phyloP scores from a whole-genome alignment of 2,329 filamentous ascomycete species.

The Cordyceps fumosorosea region DNA sequence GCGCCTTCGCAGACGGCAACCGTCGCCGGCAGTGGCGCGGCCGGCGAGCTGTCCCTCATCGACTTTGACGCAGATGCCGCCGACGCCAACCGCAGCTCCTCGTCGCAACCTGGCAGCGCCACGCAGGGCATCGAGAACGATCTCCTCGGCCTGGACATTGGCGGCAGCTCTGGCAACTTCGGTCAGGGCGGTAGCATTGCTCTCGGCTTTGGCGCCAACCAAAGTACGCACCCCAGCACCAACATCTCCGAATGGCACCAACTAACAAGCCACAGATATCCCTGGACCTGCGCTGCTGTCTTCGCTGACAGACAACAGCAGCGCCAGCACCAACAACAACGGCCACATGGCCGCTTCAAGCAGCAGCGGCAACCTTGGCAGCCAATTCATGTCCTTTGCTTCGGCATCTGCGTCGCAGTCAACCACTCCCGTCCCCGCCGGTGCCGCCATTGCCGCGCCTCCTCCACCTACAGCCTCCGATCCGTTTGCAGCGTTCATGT shows the following conservation, averaged over 20 bases:
- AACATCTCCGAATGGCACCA: not conserved
- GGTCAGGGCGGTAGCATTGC: constrained; percentile 76
- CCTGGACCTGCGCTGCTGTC: constrained; percentile 60
- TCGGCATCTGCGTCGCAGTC: constrained; percentile 47
- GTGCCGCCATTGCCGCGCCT: constrained; percentile 40
- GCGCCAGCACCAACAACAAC: constrained; percentile 33
- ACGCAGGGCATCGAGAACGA: constrained; percentile 68
- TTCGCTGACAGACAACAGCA: constrained; percentile 55
- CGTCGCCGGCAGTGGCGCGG: constrained; percentile 34
- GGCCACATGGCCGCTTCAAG: not conserved
- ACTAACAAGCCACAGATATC: constrained; percentile 42
- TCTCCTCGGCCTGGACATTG: constrained; percentile 79
- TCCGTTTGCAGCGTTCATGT: constrained; percentile 45
- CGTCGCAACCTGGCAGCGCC: constrained; percentile 45
- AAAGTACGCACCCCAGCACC: constrained; percentile 46
- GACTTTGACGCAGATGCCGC: constrained; percentile 69
- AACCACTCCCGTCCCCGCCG: constrained; percentile 45
- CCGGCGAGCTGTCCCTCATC: constrained; percentile 81
- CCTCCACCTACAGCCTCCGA: constrained; percentile 39
- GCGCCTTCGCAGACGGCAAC: constrained; percentile 47
- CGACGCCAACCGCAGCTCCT: constrained; percentile 40
- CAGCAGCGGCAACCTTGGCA: constrained; percentile 26
- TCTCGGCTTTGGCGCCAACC: constrained; percentile 67
- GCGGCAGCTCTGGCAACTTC: constrained; percentile 52
- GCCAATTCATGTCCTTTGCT: constrained; percentile 45